These are phyloP conservation scores for Spinacia oleracea DNA, from an alignment of 179 eudicot species.

Conservation along the genomic window DNA sequence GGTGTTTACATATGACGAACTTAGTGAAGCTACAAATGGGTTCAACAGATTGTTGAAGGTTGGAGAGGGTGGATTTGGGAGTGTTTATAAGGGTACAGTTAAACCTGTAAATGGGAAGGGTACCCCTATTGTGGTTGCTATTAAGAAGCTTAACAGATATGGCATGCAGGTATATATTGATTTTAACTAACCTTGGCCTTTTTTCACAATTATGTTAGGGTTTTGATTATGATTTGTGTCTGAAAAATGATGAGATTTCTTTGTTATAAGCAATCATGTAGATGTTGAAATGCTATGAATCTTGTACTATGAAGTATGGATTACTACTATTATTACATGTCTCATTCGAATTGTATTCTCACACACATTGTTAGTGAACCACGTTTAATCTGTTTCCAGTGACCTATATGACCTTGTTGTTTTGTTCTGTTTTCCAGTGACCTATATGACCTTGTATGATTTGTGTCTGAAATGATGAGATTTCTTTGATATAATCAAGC, in stretches of 20 bases:
- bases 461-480: not conserved
- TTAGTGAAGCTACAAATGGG: conserved; percentile 61
- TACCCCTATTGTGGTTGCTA: conserved; percentile 49
- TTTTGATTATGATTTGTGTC: not conserved
- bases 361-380: not conserved
- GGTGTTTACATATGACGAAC: conserved; percentile 55
- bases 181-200: not conserved
- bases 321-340: no score
- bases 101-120: conserved; percentile 49
- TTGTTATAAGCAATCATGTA: no score
- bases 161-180: conserved; percentile 58
- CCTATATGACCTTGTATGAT: not conserved
- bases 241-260: not conserved
- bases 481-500: no score
- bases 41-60: conserved; percentile 65
- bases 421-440: not conserved
- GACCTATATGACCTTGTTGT: not conserved
- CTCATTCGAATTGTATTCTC: not conserved
- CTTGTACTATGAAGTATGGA: no score
- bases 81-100: conserved; percentile 77
- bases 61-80: conserved; percentile 89
- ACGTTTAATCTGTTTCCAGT: not conserved
- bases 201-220: not conserved
- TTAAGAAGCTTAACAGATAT: conserved; percentile 70
- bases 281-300: no score